Conservation (phyloP, 73 alveolate genomes). For the Paramecium pentaurelia region DNA sequence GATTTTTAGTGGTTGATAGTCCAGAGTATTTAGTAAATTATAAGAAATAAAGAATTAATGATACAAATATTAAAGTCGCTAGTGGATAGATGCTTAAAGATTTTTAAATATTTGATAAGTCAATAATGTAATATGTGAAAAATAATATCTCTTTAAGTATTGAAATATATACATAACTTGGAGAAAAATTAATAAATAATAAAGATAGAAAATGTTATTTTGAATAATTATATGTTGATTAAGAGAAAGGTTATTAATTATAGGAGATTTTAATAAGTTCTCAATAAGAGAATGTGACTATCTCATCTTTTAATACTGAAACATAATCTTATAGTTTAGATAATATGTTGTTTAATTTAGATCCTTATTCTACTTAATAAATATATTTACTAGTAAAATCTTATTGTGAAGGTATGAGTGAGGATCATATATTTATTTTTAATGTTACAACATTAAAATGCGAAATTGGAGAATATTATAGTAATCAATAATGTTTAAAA, state of each 20-base stretch:
- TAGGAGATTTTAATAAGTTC: not conserved
- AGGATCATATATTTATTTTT: not conserved
- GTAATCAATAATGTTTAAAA: not conserved
- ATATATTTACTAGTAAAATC: not conserved
- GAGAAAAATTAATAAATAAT: not conserved
- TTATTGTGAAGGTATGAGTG: not conserved
- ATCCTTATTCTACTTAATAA: not conserved
- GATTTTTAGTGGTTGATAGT: not conserved
- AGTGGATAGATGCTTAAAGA: not conserved
- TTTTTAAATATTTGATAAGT: not conserved
- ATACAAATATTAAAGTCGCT: not conserved
- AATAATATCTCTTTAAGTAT: not conserved
- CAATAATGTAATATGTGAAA: not conserved
- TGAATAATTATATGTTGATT: not conserved
- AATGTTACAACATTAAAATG: not conserved
- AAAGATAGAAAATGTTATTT: not conserved
- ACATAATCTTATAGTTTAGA: not conserved
- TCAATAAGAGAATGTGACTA: not conserved
- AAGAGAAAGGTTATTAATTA: not conserved
- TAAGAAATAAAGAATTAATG: not conserved
- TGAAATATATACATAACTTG: not conserved
- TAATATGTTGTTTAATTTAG: not conserved
- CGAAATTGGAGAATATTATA: not conserved
- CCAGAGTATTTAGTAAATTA: not conserved
- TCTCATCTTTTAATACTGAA: not conserved